Percentiles rank a stretch among this genome's conserved stretches.
Conservation (phyloP, 2,329 filamentous ascomycete species). For the Diaporthe sp. region DNA sequence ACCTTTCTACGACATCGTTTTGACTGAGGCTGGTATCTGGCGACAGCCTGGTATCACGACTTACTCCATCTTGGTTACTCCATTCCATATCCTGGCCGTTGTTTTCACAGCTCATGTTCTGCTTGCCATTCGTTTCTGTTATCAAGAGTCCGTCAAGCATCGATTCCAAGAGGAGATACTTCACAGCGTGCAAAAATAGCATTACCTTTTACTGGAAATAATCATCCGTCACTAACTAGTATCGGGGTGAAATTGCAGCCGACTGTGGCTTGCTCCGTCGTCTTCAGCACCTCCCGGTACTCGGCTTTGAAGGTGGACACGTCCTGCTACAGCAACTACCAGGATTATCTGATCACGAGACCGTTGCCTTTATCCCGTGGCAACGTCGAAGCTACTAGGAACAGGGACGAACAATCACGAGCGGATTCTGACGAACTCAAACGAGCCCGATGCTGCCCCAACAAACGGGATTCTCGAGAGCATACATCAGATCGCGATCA, state of each 20-base stretch:
- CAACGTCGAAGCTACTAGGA: not conserved
- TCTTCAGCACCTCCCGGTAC: not conserved
- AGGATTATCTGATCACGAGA: not conserved
- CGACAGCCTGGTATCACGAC: not conserved
- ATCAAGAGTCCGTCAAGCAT: not conserved
- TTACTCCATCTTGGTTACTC: not conserved
- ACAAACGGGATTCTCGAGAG: not conserved
- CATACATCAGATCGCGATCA: not conserved
- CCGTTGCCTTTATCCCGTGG: too few relatives aligned
- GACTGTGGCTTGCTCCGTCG: too few relatives aligned
- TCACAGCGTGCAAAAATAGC: not conserved
- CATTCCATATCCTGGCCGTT: not conserved
- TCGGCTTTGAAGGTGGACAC: not conserved
- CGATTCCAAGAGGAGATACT: too few relatives aligned
- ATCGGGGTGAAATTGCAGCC: not conserved
- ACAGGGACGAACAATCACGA: not conserved
- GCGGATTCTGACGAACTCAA: too few relatives aligned
- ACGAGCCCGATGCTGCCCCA: not conserved
- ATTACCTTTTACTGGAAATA: too few relatives aligned
- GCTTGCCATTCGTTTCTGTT: not conserved
- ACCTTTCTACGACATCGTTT: not conserved
- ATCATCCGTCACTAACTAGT: too few relatives aligned
- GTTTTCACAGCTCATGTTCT: not conserved
- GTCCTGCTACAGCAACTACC: not conserved
- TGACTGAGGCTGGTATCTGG: not conserved